Evolutionary conservation across 1,284 basidiomycete species (phyloP).

Genomic region (Microbotryum silenes-acaulis): DNA sequence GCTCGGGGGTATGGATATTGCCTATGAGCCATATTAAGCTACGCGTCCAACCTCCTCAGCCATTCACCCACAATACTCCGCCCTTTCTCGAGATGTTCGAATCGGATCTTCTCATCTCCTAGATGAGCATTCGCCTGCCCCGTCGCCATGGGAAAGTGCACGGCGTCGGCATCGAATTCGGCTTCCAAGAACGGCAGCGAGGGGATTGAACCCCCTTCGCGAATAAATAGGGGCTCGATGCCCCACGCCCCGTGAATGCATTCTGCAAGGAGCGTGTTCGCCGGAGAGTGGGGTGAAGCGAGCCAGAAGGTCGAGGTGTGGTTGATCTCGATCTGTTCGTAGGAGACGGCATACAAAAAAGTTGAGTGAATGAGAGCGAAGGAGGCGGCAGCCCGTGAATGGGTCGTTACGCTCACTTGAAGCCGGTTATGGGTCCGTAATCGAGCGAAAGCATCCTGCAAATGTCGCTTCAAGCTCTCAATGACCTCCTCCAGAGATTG

Average conservation of each 20-base stretch:
- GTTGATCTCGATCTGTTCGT: constrained; percentile 60
- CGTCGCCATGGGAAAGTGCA: constrained; percentile 83
- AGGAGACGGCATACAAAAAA: neutral
- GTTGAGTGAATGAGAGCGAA: neutral
- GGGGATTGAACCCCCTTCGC: constrained; percentile 66
- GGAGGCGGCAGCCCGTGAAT: no score
- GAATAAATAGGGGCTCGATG: constrained; percentile 69
- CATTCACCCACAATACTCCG: constrained; percentile 67
- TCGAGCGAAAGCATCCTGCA: constrained; percentile 54
- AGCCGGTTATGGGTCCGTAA: constrained; percentile 64
- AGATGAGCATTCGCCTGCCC: constrained; percentile 75
- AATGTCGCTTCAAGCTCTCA: constrained; percentile 53
- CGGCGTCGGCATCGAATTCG: constrained; percentile 61
- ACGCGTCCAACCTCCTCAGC: constrained; percentile 45
- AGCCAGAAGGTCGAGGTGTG: constrained; percentile 79
- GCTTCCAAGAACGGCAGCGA: constrained; percentile 78
- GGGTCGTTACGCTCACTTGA: constrained; percentile 46
- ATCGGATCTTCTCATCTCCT: constrained; percentile 73
- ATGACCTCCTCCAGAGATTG: constrained; percentile 70
- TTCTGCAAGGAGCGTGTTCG: constrained; percentile 7
- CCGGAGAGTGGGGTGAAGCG: constrained; percentile 59
- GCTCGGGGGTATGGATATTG: no score
- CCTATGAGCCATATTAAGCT: no score
- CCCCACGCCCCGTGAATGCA: constrained; percentile 25
- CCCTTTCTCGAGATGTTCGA: constrained; percentile 64